Conservation (phyloP, 2,329 filamentous ascomycete genomes). For the Fusarium nodosum region DNA sequence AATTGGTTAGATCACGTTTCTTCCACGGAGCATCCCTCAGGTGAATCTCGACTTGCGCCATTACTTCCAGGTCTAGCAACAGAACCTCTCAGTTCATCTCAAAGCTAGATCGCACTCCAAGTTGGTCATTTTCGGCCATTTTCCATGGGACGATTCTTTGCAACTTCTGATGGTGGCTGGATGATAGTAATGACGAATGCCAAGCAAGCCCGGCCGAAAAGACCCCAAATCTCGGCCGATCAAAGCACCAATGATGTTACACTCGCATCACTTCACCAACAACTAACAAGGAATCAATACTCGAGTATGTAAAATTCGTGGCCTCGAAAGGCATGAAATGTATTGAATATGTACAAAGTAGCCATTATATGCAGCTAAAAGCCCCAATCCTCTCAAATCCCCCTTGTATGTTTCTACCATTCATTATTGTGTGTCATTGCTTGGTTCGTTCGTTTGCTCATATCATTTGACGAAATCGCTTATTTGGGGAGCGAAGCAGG, state of each 20-base stretch:
- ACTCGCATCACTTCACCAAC: background rate
- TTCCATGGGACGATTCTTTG: background rate
- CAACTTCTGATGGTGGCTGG: background rate
- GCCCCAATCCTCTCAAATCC: constrained; percentile 4
- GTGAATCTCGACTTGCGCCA: background rate
- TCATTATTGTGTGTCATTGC: background rate
- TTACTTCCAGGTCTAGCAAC: fast-evolving
- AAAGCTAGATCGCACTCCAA: background rate
- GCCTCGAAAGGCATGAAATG: background rate
- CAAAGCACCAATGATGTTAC: background rate
- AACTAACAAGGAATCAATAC: background rate
- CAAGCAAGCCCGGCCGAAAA: background rate
- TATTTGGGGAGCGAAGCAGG: constrained; percentile 50
- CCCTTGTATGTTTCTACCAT: background rate
- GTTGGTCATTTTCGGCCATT: background rate
- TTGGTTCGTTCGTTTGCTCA: no score
- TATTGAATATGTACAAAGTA: constrained; percentile 18
- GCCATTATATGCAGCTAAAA: constrained; percentile 10
- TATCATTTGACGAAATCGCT: background rate
- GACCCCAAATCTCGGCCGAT: background rate
- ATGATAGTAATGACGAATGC: background rate
- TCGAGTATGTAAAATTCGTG: background rate
- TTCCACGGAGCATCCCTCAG: background rate
- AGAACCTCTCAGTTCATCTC: background rate
- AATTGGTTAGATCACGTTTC: background rate